Evolutionary conservation across 2,329 filamentous ascomycete species (phyloP).

Genomic region (Sclerotinia spermophila): DNA sequence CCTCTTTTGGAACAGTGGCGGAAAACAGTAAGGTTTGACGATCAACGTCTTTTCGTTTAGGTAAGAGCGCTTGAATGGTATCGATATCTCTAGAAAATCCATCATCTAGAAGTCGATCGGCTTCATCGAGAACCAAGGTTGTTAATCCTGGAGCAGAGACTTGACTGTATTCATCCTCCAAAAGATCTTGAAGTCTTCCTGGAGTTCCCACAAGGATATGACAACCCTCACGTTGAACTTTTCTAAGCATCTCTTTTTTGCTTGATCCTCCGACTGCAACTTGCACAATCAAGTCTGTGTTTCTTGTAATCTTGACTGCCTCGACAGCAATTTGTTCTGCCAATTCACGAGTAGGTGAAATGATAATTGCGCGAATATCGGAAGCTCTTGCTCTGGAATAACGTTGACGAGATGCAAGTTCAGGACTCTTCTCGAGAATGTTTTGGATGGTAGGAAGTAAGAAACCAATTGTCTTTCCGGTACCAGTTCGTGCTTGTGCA

Average conservation of each 20-base stretch:
- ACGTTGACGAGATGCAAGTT: constrained; percentile 46
- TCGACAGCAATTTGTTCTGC: constrained; percentile 79
- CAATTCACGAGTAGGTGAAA: constrained; percentile 79
- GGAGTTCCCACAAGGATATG: constrained; percentile 89
- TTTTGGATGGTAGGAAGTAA: constrained; percentile 82
- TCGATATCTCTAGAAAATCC: constrained; percentile 68
- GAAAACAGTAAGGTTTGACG: constrained; percentile 95
- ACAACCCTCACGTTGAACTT: constrained; percentile 63
- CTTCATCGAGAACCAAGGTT: constrained; percentile 92
- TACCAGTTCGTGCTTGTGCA: constrained; percentile 94
- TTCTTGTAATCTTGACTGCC: constrained; percentile 47
- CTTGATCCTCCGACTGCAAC: constrained; percentile 86
- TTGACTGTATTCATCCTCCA: constrained; percentile 53
- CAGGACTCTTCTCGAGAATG: constrained; percentile 59
- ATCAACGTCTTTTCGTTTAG: constrained; percentile 56
- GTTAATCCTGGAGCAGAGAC: constrained; percentile 59
- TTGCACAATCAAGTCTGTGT: constrained; percentile 50
- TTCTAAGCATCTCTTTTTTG: constrained; percentile 49
- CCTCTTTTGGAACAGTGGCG: constrained; percentile 81
- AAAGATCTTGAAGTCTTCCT: constrained; percentile 76
- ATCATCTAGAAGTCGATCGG: constrained; percentile 96
- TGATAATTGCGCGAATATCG: constrained; percentile 67
- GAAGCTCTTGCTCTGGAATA: constrained; percentile 43
- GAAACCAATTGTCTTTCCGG: constrained; percentile 94
- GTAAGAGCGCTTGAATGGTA: constrained; percentile 60